Evolutionary conservation across 371 early-diverging fungal genomes (phyloP).

Genomic region (Sporodiniella umbellata): DNA sequence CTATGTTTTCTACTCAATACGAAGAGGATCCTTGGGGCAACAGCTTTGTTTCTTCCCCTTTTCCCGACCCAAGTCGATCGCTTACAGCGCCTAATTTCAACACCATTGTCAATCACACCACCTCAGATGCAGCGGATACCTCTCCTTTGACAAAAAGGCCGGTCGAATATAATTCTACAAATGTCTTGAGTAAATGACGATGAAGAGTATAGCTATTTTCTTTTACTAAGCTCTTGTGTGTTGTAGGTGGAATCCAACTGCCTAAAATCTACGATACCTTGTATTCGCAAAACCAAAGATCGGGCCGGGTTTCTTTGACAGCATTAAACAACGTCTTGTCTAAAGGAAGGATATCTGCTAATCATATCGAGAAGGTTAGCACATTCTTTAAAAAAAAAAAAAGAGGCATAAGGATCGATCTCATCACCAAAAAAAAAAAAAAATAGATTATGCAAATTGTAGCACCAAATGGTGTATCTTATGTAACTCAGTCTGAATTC

Average conservation of each 20-base stretch:
- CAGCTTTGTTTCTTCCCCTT: constrained; percentile 7
- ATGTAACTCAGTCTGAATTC: constrained; percentile 60
- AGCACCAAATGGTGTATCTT: constrained; percentile 43
- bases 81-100: constrained; percentile 18
- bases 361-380: constrained; percentile 44
- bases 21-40: constrained; percentile 39
- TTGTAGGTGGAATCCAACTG: constrained; percentile 36
- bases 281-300: constrained; percentile 43
- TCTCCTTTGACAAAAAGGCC: not conserved
- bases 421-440: not conserved
- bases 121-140: constrained; percentile 6
- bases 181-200: constrained; percentile 12
- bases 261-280: constrained; percentile 47
- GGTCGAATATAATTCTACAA: constrained; percentile 1
- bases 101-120: constrained; percentile 2
- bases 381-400: not conserved
- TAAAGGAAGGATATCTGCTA: constrained; percentile 41
- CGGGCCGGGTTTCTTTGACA: constrained; percentile 43
- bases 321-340: constrained; percentile 44
- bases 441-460: constrained; percentile 42
- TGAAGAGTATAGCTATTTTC: not conserved
- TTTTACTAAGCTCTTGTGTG: not conserved
- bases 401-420: constrained; percentile 33
- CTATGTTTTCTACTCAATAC: constrained; percentile 27
- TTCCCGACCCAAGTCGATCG: constrained; percentile 8